Base-by-base conservation (phyloP, 257 asterid species). In the Solanum paucissectum region DNA sequence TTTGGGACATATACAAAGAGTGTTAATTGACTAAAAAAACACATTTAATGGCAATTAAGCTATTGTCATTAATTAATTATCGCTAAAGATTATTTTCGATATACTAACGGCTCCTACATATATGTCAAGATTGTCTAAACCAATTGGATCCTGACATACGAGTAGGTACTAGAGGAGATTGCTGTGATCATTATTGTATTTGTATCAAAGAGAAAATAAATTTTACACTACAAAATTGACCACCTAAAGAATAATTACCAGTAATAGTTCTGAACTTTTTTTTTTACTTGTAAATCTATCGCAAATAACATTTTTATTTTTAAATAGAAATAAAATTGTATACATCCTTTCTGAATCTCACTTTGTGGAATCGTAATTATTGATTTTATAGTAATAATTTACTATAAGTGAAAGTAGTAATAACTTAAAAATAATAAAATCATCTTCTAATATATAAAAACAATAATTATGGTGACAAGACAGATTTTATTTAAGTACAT, bases 61-160 rank as follows among this genome's bases (percentile, higher is more conserved):
- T 52, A 18, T 52, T 52, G 1, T 52, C 23, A 6, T 52, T 52
- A 52, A 52, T 52, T 16, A 52, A 16, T 52, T 52, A 0, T 0
- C 9, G n/a, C 23, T 52, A 7, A 52, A 52, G 0, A 52, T 16
- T 52, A 2, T 52, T 52, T 44, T 44, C 3, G 16, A 16, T 6
- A 5, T 52, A 5, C 0, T 52, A 23, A 16, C 3, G 8, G 3
- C 62, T 52, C 9, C 23, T 52, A 52, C 3, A 2, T 52, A 52
- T 52, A 18, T 52, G 0, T 52, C 1, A 16, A 38, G 44, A 9
- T 38, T 38, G 44, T 38, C 60, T 52, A 16, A 55, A 55, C 64
- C 11, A 55, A 55, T 18, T 55, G 25, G 4, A 55, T 55, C 10
- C 11, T 55, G n/a, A 55, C 25, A 55, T 55, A 18, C 64, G 0